Evolutionary conservation across 1,139 yeast genomes (phyloP).

Genomic region (Pichia sp.): DNA sequence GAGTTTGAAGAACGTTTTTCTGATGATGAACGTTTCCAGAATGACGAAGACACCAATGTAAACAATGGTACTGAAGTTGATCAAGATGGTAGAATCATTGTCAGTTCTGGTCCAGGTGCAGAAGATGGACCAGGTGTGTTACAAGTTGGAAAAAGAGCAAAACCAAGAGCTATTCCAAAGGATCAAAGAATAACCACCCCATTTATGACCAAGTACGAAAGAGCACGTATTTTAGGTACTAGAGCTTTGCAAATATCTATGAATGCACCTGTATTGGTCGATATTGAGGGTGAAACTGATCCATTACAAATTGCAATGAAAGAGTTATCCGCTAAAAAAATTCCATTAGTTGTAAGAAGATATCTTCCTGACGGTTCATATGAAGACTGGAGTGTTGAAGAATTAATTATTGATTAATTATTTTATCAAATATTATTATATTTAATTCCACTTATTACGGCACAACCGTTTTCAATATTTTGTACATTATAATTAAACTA

Average conservation of each 20-base stretch:
- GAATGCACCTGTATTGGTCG: constrained; percentile 98
- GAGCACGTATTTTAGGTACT: constrained; percentile 95
- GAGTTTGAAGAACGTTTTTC: constrained; percentile 23
- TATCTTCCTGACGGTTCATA: constrained; percentile 94
- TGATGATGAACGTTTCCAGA: constrained; percentile 27
- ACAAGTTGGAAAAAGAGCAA: constrained; percentile 53
- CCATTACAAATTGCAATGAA: constrained; percentile 98
- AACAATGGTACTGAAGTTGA: constrained; percentile 60
- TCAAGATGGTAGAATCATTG: constrained; percentile 31
- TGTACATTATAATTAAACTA: constrained; percentile 11
- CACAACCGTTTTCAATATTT: background rate
- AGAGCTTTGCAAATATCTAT: constrained; percentile 93
- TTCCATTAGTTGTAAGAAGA: constrained; percentile 92
- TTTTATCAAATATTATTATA: too few species aligned
- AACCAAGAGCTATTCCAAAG: constrained; percentile 82
- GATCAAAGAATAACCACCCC: constrained; percentile 93
- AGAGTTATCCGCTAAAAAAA: constrained; percentile 89
- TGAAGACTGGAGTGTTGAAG: constrained; percentile 99
- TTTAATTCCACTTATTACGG: background rate
- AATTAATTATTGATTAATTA: constrained; percentile 75
- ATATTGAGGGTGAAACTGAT: constrained; percentile 97
- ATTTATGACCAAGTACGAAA: constrained; percentile 96
- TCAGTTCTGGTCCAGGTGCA: constrained; percentile 58
- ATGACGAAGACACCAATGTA: constrained; percentile 70
- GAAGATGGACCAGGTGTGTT: constrained; percentile 48